These are phyloP conservation scores for Cyberlindnera meyerae DNA, from an alignment of 805 yeast species.

Conservation along the genomic window DNA sequence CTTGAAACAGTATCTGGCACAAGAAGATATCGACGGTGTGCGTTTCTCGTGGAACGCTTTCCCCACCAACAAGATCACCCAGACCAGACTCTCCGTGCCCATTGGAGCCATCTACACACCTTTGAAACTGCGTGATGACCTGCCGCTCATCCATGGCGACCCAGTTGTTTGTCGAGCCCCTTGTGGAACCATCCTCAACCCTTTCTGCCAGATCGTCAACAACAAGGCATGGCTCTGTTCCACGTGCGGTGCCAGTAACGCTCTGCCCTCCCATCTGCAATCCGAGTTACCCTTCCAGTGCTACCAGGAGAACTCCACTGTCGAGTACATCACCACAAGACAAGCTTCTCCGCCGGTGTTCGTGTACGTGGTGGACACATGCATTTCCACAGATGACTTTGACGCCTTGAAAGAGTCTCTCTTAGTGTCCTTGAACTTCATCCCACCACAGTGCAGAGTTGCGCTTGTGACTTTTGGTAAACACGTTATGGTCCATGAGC, in stretches of 20 bases:
- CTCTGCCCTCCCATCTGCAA: constrained; percentile 34
- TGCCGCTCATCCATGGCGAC: constrained; percentile 33
- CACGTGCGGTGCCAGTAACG: constrained; percentile 47
- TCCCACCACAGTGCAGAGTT: constrained; percentile 52
- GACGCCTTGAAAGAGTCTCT: constrained; percentile 48
- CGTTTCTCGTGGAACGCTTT: constrained; percentile 59
- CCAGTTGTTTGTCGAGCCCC: constrained; percentile 45
- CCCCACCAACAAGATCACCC: constrained; percentile 51
- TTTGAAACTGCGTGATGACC: constrained; percentile 40
- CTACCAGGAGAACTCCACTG: constrained; percentile 32
- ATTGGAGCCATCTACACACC: constrained; percentile 58
- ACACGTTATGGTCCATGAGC: constrained; percentile 53
- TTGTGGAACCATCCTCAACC: constrained; percentile 52
- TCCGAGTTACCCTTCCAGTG: constrained; percentile 11
- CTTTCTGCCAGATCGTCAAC: constrained; percentile 34
- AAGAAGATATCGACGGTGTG: constrained; percentile 43
- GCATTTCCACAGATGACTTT: constrained; percentile 47
- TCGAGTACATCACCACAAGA: constrained; percentile 39
- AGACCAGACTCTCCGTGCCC: constrained; percentile 49
- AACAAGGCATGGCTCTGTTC: constrained; percentile 49
- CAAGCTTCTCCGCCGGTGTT: constrained; percentile 34
- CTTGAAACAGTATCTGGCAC: constrained; percentile 10
- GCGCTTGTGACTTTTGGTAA: constrained; percentile 59
- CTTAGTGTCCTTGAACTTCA: constrained; percentile 37
- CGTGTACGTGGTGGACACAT: constrained; percentile 53